phyloP scores from a whole-genome alignment of 768 basidiomycete genomes.

The Lactarius hatsudake region DNA sequence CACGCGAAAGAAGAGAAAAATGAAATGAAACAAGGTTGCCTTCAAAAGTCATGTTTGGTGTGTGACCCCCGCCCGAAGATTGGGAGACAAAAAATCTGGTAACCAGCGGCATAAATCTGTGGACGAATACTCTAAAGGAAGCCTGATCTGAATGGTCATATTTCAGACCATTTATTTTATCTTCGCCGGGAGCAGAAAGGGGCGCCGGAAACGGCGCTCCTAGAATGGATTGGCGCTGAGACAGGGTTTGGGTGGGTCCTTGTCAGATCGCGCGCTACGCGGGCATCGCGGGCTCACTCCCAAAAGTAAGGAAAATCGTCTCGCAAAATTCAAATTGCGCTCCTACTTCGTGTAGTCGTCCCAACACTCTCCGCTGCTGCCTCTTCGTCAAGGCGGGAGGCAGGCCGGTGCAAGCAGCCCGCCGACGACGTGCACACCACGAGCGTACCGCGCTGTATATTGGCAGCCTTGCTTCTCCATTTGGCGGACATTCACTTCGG shows the following conservation, averaged over 20 bases:
- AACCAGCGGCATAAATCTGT: neutral
- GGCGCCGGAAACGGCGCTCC: neutral
- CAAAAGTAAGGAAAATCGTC: neutral
- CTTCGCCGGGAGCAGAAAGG: slow-evolving; percentile 4
- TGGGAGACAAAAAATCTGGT: neutral
- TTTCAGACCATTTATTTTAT: neutral
- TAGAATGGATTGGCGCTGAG: slow-evolving; percentile 8
- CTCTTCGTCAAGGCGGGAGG: neutral
- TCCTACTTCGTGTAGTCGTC: neutral
- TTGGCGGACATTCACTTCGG: slow-evolving; percentile 1
- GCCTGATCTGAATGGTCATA: neutral
- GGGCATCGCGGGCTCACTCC: slow-evolving; percentile 4
- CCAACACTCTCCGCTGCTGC: neutral
- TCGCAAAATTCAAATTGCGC: neutral
- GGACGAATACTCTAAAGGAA: neutral
- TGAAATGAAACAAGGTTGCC: neutral
- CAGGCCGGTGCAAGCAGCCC: neutral
- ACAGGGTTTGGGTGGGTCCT: neutral
- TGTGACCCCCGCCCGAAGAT: neutral
- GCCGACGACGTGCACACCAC: neutral
- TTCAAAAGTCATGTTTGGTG: neutral
- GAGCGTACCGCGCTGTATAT: neutral
- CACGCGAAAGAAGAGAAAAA: neutral
- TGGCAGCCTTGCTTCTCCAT: slow-evolving; percentile 12
- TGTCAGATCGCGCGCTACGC: slow-evolving; percentile 14